Base-by-base conservation (phyloP, 257 asterid species). In the Phtheirospermum japonicum region DNA sequence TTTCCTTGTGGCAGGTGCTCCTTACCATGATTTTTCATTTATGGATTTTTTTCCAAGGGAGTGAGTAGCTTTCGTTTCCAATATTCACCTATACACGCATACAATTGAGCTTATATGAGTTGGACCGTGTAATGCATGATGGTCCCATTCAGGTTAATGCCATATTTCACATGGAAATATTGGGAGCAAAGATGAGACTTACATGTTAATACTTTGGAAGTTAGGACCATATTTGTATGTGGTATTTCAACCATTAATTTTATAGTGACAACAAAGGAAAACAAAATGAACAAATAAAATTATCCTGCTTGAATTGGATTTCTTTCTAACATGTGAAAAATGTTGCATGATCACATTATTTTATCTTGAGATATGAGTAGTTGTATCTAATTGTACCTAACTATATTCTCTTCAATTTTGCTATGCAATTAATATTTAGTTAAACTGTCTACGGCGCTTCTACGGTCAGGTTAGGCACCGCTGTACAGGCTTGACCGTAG, bases 21-120 rank as follows among this genome's bases (percentile, higher is more conserved):
- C 82, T 33, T 73, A 72, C 45, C 96, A 87, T 73, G 95, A 87
- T 65, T 85, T 83, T 71, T 90, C 95, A 16, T 76, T 83, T 65
- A 57, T 65, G 57, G 96, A 90, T 68, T 72, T 87, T 71, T 76
- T 87, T 76, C 93, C 89, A 11, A 23, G 28, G 28, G 28, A 59
- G 65, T 71, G 78, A 74, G 61, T 85, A 78, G 83, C 45, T 53
- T 67, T 50, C 14, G 9, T 14, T 59, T 59, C 66, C 9, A 17
- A 61, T 17, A n/a, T 34, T 28, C 60, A 51, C 45, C 48, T 43
- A n/a, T n/a, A 33, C 9, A 23, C 3, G 28, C 28, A 3, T 23
- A 1, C 28, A 3, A 23, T 23, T 23, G 28, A 23, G 28, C 28
- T 23, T 34, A 64, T 17, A 14, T 32, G 31, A 13, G 23, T 16